Evolutionary conservation across 257 asterid species (phyloP).

Genomic region (Scutellaria minor): DNA sequence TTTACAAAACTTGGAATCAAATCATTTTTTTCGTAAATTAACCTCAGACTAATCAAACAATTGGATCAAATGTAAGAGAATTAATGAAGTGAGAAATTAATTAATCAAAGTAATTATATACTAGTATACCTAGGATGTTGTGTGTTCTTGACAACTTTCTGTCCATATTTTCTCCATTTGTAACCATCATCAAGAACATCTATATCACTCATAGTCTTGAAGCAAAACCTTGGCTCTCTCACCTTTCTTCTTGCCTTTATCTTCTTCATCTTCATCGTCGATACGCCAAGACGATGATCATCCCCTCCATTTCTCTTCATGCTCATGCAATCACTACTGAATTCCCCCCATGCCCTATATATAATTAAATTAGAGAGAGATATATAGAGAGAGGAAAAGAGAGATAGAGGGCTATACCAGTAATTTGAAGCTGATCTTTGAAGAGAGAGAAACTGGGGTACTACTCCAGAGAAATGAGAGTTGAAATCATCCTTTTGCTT

Average conservation of each 20-base stretch:
- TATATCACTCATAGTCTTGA: constrained; percentile 93
- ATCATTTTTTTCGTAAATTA: too few relatives aligned
- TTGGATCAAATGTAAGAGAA: too few relatives aligned
- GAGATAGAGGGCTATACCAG: constrained; percentile 49
- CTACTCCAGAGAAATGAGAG: constrained; percentile 44
- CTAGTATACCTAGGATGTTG: constrained; percentile 82
- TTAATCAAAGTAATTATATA: not conserved
- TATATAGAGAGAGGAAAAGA: too few relatives aligned
- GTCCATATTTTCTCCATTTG: constrained; percentile 98
- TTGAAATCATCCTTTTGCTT: constrained; percentile 49
- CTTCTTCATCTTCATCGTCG: constrained; percentile 82
- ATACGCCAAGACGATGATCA: constrained; percentile 55
- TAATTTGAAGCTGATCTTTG: constrained; percentile 62
- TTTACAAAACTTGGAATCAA: too few relatives aligned
- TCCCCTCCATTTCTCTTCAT: constrained; percentile 53
- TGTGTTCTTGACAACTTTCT: constrained; percentile 94
- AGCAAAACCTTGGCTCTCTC: constrained; percentile 95
- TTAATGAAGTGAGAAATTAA: too few relatives aligned
- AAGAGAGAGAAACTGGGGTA: constrained; percentile 58
- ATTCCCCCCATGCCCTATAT: constrained; percentile 73
- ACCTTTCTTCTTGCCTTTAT: constrained; percentile 72
- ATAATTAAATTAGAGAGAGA: not conserved
- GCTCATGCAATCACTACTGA: constrained; percentile 60
- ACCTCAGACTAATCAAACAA: too few relatives aligned
- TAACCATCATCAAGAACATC: constrained; percentile 97